phyloP scores from a whole-genome alignment of 179 eudicot species.

The Vitellaria paradoxa region DNA sequence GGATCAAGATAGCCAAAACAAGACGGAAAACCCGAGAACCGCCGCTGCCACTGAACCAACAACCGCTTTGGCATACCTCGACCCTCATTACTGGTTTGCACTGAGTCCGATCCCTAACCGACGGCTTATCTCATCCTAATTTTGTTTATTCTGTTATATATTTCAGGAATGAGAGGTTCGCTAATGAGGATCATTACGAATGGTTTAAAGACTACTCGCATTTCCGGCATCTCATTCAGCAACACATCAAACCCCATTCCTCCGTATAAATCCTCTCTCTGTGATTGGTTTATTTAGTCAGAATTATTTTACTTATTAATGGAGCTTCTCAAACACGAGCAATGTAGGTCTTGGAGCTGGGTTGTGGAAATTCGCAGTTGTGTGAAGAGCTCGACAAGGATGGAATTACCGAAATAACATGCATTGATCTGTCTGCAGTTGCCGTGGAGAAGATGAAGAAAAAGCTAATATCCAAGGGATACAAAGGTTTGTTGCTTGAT shows the following conservation, averaged over 20 bases:
- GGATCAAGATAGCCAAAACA: slow-evolving; percentile 17
- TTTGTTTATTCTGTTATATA: neutral
- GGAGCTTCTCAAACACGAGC: neutral
- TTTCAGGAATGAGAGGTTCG: slow-evolving; percentile 82
- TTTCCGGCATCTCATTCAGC: slow-evolving; percentile 77
- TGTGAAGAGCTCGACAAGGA: slow-evolving; percentile 79
- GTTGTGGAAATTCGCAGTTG: slow-evolving; percentile 91
- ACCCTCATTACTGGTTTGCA: slow-evolving; percentile 75
- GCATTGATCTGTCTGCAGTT: slow-evolving; percentile 83
- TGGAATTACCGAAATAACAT: slow-evolving; percentile 68
- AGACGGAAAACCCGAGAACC: slow-evolving; percentile 11
- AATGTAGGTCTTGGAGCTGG: slow-evolving; percentile 78
- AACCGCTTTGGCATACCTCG: slow-evolving; percentile 65
- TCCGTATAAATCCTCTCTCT: slow-evolving; percentile 38
- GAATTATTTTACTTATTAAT: neutral
- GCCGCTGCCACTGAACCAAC: slow-evolving; percentile 41
- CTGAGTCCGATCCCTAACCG: neutral
- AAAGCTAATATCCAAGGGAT: slow-evolving; percentile 52
- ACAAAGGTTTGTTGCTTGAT: slow-evolving; percentile 45
- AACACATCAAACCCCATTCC: slow-evolving; percentile 52
- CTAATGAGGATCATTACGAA: slow-evolving; percentile 82
- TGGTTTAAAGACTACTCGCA: slow-evolving; percentile 96
- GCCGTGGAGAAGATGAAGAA: slow-evolving; percentile 75
- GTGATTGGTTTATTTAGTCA: neutral
- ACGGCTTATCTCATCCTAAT: neutral